Conservation (phyloP, 176 grass and related monocot genomes). For the Oryza meyeriana region DNA sequence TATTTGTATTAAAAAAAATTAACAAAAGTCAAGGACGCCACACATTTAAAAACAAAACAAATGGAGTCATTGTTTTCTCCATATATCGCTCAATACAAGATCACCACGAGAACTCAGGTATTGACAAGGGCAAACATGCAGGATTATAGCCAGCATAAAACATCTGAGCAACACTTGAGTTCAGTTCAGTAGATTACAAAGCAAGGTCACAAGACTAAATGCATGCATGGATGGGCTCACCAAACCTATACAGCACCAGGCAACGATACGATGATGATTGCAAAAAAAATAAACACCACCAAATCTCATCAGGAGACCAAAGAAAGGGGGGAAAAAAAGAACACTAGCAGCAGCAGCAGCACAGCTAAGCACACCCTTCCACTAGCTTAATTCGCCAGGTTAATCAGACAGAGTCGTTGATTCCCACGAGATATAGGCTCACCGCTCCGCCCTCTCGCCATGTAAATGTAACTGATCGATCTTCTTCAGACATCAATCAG, state of each 20-base stretch:
- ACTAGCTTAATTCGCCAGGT: slow-evolving; percentile 23
- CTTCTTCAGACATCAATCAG: background rate
- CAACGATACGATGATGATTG: slow-evolving; percentile 10
- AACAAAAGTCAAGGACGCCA: too few relatives aligned
- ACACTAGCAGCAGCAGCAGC: background rate
- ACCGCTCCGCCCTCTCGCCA: background rate
- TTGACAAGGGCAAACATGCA: background rate
- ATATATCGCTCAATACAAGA: too few relatives aligned
- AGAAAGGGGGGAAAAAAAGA: background rate
- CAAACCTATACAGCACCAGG: slow-evolving; percentile 41
- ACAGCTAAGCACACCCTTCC: background rate
- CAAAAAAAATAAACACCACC: slow-evolving; percentile 7
- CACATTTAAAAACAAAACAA: too few relatives aligned
- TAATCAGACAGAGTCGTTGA: slow-evolving; percentile 10
- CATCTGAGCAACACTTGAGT: background rate
- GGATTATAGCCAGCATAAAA: slow-evolving; percentile 3
- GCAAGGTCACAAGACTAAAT: background rate
- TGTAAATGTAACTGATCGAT: background rate
- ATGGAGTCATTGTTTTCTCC: too few relatives aligned
- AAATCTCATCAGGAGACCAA: background rate
- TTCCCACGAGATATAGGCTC: slow-evolving; percentile 37
- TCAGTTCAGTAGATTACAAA: background rate
- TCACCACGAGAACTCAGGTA: too few relatives aligned
- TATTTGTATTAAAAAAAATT: too few relatives aligned
- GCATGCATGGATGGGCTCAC: background rate